phyloP scores from a whole-genome alignment of 2,329 filamentous ascomycete species.

The Colletotrichum sojae region DNA sequence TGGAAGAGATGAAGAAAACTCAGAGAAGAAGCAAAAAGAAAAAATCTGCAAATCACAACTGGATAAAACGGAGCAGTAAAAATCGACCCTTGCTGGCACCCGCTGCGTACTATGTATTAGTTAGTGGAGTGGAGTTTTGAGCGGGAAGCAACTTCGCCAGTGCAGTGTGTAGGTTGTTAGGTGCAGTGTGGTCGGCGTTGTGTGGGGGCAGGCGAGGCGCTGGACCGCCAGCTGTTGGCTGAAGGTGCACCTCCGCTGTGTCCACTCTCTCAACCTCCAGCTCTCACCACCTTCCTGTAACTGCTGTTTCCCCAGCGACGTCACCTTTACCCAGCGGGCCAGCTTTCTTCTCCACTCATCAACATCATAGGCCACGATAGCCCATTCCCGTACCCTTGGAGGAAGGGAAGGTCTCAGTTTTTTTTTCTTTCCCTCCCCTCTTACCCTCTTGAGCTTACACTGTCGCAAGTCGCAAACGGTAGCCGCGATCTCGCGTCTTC shows the following conservation, averaged over 20 bases:
- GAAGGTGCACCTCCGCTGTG: not conserved
- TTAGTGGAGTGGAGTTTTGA: slow-evolving; percentile 26
- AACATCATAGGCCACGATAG: slow-evolving; percentile 35
- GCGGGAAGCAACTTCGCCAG: slow-evolving; percentile 14
- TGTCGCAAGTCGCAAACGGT: slow-evolving; percentile 37
- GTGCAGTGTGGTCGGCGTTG: slow-evolving; percentile 16
- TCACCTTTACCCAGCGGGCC: slow-evolving; percentile 37
- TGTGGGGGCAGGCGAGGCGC: slow-evolving; percentile 5
- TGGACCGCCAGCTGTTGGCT: not conserved
- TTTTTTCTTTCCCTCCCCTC: slow-evolving; percentile 4
- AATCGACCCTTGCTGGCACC: slow-evolving; percentile 36
- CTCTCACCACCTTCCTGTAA: slow-evolving; percentile 31
- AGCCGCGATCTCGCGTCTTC: slow-evolving; percentile 15
- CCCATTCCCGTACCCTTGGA: slow-evolving; percentile 3
- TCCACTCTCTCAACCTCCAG: slow-evolving; percentile 1
- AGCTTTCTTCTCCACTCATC: slow-evolving; percentile 35
- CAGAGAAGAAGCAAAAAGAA: slow-evolving; percentile 1
- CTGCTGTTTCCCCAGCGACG: slow-evolving; percentile 43
- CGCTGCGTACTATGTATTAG: no score
- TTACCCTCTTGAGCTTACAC: slow-evolving; percentile 28
- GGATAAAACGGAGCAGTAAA: slow-evolving; percentile 37
- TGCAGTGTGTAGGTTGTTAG: slow-evolving; percentile 4
- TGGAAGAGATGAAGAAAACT: not conserved
- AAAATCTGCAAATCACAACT: slow-evolving; percentile 40
- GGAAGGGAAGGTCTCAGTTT: slow-evolving; percentile 33